Percentiles rank a stretch among this genome's conserved stretches.
phyloP scores from a whole-genome alignment of 2,329 filamentous ascomycete species.

The Aspergillus sp. region DNA sequence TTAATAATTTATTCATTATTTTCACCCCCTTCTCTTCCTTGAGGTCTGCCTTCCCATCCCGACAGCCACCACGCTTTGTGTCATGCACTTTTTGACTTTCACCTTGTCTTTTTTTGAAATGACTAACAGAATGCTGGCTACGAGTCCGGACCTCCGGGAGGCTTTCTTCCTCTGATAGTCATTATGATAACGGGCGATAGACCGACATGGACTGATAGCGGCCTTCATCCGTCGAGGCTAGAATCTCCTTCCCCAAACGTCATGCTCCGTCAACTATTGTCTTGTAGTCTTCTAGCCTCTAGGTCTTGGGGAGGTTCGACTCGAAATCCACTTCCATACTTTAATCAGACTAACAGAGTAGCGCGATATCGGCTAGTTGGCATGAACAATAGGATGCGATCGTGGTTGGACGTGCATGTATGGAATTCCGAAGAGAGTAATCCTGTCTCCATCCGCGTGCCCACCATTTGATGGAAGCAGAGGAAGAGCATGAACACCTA shows the following conservation, averaged over 20 bases:
- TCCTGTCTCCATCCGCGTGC: slow-evolving; percentile 1
- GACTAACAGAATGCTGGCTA: background rate
- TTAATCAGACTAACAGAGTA: slow-evolving; percentile 3
- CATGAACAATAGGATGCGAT: background rate
- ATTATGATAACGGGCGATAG: background rate
- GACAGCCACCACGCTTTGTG: background rate
- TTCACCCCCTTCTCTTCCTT: background rate
- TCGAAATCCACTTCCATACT: slow-evolving; percentile 1
- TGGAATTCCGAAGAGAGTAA: slow-evolving; percentile 6
- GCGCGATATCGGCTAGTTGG: background rate
- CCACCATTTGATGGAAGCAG: slow-evolving; percentile 2
- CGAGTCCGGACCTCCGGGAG: background rate
- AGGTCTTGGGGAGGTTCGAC: background rate
- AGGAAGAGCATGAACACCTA: slow-evolving; percentile 4
- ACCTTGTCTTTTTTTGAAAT: background rate
- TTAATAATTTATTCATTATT: slow-evolving; percentile 1
- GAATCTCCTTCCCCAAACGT: background rate
- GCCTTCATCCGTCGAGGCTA: background rate
- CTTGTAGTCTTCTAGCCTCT: background rate
- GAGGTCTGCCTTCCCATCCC: background rate
- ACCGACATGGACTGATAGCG: background rate
- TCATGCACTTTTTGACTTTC: background rate
- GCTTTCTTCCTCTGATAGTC: background rate
- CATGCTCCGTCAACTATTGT: background rate
- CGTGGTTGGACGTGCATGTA: background rate